Conservation (phyloP, 75 land plant genomes). For the Cryptomeria japonica region DNA sequence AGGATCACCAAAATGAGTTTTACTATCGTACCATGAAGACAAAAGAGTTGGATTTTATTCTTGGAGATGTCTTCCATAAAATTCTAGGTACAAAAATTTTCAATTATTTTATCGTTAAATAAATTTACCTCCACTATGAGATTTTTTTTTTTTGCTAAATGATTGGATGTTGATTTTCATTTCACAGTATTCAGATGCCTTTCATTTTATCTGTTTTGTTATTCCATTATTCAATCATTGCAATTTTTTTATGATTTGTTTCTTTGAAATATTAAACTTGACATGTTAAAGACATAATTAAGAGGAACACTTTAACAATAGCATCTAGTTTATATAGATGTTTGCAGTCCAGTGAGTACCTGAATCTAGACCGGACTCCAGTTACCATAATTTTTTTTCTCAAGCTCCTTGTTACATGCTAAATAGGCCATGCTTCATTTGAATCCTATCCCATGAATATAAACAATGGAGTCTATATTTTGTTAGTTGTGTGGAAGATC, state of each 20-base stretch:
- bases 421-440: neutral
- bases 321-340: neutral
- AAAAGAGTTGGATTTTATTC: constrained; percentile 77
- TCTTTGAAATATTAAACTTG: neutral
- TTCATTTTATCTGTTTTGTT: neutral
- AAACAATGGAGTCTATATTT: too few relatives aligned
- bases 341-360: neutral
- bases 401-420: neutral
- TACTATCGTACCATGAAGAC: constrained; percentile 89
- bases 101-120: neutral
- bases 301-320: neutral
- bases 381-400: neutral
- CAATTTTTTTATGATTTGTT: neutral
- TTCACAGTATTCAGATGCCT: neutral
- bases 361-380: neutral
- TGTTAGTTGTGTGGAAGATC: too few relatives aligned
- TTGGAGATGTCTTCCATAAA: constrained; percentile 95
- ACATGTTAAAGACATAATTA: neutral
- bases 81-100: constrained; percentile 61
- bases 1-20: constrained; percentile 35
- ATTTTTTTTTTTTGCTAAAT: neutral
- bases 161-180: neutral
- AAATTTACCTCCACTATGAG: neutral
- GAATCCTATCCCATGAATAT: too few relatives aligned
- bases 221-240: neutral